Base-by-base conservation (phyloP, 2,329 filamentous ascomycete species). In the Hypoxylon sp. region DNA sequence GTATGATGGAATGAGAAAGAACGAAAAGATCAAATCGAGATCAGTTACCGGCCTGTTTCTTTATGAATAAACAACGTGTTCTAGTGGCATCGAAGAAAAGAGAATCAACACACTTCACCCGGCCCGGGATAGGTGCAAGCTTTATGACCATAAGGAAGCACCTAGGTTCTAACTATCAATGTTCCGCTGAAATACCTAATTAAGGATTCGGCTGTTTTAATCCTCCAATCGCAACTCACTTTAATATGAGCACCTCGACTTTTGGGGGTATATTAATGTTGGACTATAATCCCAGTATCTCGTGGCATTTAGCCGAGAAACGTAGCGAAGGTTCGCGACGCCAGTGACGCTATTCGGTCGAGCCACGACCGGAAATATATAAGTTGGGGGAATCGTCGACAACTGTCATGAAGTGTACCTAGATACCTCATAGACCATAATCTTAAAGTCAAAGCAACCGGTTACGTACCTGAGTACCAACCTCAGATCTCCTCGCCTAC, bases 231-330 rank as follows among this genome's bases (percentile, higher is more conserved):
- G 50, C 2, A 37, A 5, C 42, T 14, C 3, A 14, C 8, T 4
- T 49, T 49, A n/a, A 63, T 60, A 66, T 66, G 51, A 66, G 46
- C 14, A 17, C 22, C 1, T 20, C n/a, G 27, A 6, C 30, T 8
- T 48, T 40, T 49, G 48, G 11, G 22, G 20, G 13, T 49, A 37
- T 20, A 7, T 27, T 13, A 35, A 30, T n/a, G 30, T 35, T 17
- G 27, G 20, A 13, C 11, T 46, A 14, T 8, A 10, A 66, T 56
- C 46, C 33, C 3, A 10, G 62, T 8, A 35, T 2, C 37, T 51
- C 51, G 27, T 64, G 48, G 55, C 46, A 71, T 71, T 71, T 71
- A 71, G 66, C 69, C 69, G 59, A n/a, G 5, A 71, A 17, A 17
- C 33, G 14, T 31, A 25, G 37, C 20, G 20, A 58, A 6, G 10